Base-by-base conservation (phyloP, 352 stramenopile genomes). In the Phytopythium aichiense region DNA sequence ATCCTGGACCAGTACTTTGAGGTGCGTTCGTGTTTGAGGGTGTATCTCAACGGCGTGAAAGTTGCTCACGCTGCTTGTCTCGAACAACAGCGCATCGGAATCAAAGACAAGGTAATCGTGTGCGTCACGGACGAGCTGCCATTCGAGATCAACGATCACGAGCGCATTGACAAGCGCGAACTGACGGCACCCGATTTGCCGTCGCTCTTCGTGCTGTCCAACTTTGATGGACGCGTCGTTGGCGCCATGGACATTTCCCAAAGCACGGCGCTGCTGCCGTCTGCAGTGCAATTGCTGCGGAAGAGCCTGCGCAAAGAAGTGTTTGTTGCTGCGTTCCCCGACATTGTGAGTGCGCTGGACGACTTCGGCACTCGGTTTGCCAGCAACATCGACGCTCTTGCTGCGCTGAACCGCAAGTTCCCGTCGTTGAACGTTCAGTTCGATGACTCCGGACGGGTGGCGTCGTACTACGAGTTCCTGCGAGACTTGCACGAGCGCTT, bases 91-190 rank as follows among this genome's bases (percentile, higher is more conserved):
- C 74, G 76, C 25, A 64, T 84, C 16, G 71, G 70, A 2, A 79
- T 92, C 60, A 91, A 90, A 56, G 81, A 94, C 63, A 94, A 94
- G 63, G 68, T 89, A 2, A 72, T 92, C 30, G 76, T 78, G 6
- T 81, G 79, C 31, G 66, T 92, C 18, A 78, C 78, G 15, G 81
- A 88, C 40, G 72, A 81, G 31, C 45, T 91, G 13, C 77, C 78
- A 28, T 68, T 72, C 37, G 73, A 73, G 18, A 55, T 71, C 31
- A 63, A 28, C 55, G 55, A 51, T 4, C 11, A n/a, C 8, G 60
- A 65, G 6, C 8, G 25, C 48, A 7, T 38, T 13, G 61, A 60
- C 9, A 66, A 66, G 9, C 54, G 64, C 7, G 30, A 71, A 18
- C 62, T 91, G 6, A 64, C 68, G 2, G 55, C 64, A 0, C n/a